Evolutionary conservation across 176 grass and related monocot genomes (phyloP).

Genomic region (Metroxylon sagu): DNA sequence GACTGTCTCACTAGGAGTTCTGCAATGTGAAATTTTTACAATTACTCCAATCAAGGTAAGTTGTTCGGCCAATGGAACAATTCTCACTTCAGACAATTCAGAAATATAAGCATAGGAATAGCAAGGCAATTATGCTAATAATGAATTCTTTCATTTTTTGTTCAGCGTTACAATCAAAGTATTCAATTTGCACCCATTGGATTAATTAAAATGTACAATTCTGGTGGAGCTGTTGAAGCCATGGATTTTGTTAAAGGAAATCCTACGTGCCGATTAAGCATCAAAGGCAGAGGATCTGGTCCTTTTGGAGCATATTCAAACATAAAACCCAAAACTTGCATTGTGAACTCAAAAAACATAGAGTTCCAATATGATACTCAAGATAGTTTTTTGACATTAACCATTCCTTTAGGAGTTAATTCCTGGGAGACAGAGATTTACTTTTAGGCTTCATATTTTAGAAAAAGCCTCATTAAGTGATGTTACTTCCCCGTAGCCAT

Average conservation of each 20-base stretch:
- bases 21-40: constrained; percentile 18
- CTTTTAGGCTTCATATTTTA: too few relatives aligned
- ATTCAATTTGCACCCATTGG: constrained; percentile 24
- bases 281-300: constrained; percentile 18
- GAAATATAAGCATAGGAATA: too few relatives aligned
- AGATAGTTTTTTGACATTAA: constrained; percentile 14
- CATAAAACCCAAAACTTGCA: constrained; percentile 11
- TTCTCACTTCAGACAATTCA: too few relatives aligned
- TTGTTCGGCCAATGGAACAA: background rate
- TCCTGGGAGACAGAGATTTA: constrained; percentile 4
- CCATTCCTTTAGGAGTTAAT: constrained; percentile 7
- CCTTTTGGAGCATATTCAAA: constrained; percentile 25
- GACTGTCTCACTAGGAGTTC: constrained; percentile 20
- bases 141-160: background rate
- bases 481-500: too few relatives aligned
- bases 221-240: constrained; percentile 15
- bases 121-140: too few relatives aligned
- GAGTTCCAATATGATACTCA: constrained; percentile 1
- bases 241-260: background rate
- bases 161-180: constrained; percentile 9
- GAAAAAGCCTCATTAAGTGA: too few relatives aligned
- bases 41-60: constrained; percentile 23
- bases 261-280: background rate
- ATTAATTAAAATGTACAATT: constrained; percentile 23
- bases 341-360: constrained; percentile 4